Evolutionary conservation across 2,329 filamentous ascomycete genomes (phyloP), one percentile per base, ranked within the genome.

Genomic region (Fusarium coicis): DNA sequence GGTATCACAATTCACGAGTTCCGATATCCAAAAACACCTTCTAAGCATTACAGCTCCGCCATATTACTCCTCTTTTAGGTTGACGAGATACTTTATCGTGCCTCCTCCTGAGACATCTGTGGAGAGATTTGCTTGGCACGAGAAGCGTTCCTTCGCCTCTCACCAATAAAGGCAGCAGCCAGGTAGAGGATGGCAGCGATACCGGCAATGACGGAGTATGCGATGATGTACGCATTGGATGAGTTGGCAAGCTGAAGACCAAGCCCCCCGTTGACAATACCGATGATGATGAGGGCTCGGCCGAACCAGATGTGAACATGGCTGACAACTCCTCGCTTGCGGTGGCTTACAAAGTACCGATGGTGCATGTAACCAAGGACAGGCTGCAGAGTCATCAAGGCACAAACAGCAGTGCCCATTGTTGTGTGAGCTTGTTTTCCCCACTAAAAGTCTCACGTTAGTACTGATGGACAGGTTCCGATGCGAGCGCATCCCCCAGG

Each of bases 221-320:
- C 87, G 53, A 89, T 84, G 58, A 87, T 79, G 49, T 86, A 85
- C 16, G 79, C 76, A 6, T 69, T 79, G 2, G 80, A 72, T 2
- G 85, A 84, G 21, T 74, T 70, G 2, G 87, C 83, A 21, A 91
- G 82, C 71, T 86, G 69, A 34, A 93, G 81, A 7, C 91, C 91
- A 8, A 92, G 79, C 0, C 90, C 91, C 62, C 90, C 91, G 74
- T 92, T 92, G 74, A 92, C 78, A 49, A 92, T 83, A 32, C 89
- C 90, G 6, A 92, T 77, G 23, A 88, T 62, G 70, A 93, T 87
- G 47, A 92, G 79, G 4, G 82, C 74, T 23, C 90, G 86, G 18
- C 91, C 91, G 75, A 86, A 90, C 89, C 89, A 92, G 73, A 91
- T 87, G 77, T 93, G 91, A 3, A 83, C 77, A 72, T 91, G 81